Evolutionary conservation across 1,284 basidiomycete species (phyloP).

Genomic region (Trichosporon sp.): DNA sequence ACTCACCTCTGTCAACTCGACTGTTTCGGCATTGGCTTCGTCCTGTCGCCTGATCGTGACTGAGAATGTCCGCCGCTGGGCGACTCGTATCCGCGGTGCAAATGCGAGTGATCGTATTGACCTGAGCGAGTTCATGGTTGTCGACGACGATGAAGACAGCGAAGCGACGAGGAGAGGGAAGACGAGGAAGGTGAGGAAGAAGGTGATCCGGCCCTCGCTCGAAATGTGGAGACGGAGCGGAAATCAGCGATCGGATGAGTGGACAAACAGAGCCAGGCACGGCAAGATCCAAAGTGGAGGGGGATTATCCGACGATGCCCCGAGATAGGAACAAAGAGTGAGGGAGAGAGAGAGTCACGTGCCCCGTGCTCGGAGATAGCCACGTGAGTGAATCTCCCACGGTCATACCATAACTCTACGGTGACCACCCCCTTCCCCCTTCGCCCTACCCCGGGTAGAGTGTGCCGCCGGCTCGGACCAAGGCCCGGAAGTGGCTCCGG

Average conservation of each 20-base stretch:
- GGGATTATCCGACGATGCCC: not conserved
- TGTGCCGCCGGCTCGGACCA: not conserved
- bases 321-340: too few species aligned
- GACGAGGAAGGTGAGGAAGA: not conserved
- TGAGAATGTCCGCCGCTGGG: not conserved
- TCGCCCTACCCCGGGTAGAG: not conserved
- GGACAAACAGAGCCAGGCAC: too few species aligned
- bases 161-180: not conserved
- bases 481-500: not conserved
- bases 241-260: not conserved
- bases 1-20: constrained; percentile 7
- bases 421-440: not conserved
- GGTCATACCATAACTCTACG: not conserved
- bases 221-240: not conserved
- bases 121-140: not conserved
- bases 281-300: too few species aligned
- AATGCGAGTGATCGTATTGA: not conserved
- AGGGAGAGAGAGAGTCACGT: not conserved
- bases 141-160: too few species aligned
- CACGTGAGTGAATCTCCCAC: not conserved
- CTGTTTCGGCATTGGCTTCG: not conserved
- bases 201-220: too few species aligned
- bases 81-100: not conserved
- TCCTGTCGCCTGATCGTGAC: not conserved
- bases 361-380: not conserved